A percentile compares a stretch with the other conserved stretches of the same genome.
Evolutionary conservation across 257 asterid genomes (phyloP).

Genomic region (Scutellaria baicalensis): DNA sequence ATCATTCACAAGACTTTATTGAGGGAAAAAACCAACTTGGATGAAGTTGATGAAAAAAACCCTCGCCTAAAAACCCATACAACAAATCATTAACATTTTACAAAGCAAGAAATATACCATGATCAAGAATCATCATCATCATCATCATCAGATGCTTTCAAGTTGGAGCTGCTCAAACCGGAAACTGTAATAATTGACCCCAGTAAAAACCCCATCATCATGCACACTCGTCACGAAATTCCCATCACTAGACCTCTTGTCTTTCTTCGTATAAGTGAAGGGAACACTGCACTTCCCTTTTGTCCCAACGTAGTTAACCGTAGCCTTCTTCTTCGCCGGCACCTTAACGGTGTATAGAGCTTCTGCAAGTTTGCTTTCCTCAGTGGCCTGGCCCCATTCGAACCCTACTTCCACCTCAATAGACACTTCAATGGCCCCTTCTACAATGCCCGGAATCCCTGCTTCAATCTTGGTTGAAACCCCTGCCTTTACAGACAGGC

Average conservation of each 20-base stretch:
- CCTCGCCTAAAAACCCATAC: neutral
- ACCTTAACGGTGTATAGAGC: neutral
- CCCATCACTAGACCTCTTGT: neutral
- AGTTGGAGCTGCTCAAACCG: neutral
- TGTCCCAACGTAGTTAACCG: neutral
- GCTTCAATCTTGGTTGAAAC: neutral
- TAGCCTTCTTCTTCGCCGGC: neutral
- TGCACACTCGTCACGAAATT: neutral
- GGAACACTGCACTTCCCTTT: neutral
- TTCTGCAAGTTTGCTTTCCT: neutral
- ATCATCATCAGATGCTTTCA: neutral
- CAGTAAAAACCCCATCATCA: neutral
- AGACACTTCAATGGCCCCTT: no score
- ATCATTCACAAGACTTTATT: neutral
- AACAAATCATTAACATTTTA: neutral
- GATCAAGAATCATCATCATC: no score
- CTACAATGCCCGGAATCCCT: neutral
- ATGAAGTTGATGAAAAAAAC: neutral
- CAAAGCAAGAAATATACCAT: no score
- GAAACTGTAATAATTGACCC: neutral
- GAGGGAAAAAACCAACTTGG: neutral
- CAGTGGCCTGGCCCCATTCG: neutral
- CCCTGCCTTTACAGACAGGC: neutral
- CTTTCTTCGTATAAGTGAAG: neutral
- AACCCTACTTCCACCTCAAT: neutral